Conservation (phyloP, 176 grass and related monocot species). For the Avena eriantha region DNA sequence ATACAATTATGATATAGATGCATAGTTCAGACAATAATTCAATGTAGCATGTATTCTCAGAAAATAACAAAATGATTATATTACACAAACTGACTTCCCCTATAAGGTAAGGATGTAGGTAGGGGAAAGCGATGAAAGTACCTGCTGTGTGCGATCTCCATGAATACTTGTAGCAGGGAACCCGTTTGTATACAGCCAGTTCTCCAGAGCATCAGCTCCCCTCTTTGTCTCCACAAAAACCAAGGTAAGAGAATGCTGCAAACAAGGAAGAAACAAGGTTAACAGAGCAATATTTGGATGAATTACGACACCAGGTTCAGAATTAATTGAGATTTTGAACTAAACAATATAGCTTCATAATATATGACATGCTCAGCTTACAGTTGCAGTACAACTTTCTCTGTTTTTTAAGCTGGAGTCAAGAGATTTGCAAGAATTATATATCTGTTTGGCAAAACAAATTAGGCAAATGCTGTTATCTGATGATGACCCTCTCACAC, state of each 20-base stretch:
- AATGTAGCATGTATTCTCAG: not conserved
- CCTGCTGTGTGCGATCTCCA: constrained; percentile 90
- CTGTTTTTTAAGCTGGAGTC: not conserved
- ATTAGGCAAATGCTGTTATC: not conserved
- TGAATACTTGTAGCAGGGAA: constrained; percentile 98
- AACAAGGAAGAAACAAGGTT: constrained; percentile 35
- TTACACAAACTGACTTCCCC: not conserved
- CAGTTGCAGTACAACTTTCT: not conserved
- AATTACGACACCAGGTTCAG: not conserved
- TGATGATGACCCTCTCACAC: not conserved
- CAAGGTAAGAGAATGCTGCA: constrained; percentile 82
- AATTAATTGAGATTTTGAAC: not conserved
- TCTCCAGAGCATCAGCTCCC: constrained; percentile 90
- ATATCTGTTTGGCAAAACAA: not conserved
- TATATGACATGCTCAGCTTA: not conserved
- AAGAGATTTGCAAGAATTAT: not conserved
- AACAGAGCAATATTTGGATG: not conserved
- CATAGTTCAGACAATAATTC: not conserved
- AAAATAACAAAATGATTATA: not conserved
- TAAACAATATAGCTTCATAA: constrained; percentile 3
- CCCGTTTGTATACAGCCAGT: constrained; percentile 86
- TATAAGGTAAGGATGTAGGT: not conserved
- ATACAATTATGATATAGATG: not conserved
- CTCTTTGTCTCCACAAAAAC: constrained; percentile 99
- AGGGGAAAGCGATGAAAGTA: constrained; percentile 15